A percentile compares a stretch with the other conserved stretches of the same genome.
Conservation (phyloP, 2,329 filamentous ascomycete genomes). For the Colletotrichum falcatum region DNA sequence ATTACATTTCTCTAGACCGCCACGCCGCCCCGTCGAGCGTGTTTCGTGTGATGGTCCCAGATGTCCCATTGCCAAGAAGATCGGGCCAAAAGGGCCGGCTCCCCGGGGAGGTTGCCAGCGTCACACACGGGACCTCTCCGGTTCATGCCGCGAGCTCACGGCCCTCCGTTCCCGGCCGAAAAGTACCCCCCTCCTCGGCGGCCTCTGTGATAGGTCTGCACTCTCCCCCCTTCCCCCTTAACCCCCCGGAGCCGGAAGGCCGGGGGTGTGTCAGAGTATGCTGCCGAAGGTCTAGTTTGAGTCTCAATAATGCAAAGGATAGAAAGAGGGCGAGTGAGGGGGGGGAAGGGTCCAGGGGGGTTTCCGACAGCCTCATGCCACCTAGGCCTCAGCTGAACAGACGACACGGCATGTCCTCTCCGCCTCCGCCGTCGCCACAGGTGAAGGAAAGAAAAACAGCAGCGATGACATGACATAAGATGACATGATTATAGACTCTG, state of each 20-base stretch:
- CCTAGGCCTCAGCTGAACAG: slow-evolving; percentile 18
- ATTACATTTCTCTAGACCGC: background rate
- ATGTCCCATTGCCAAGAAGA: background rate
- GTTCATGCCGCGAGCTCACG: slow-evolving; percentile 35
- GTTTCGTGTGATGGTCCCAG: background rate
- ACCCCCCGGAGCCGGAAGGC: no score
- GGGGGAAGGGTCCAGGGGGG: slow-evolving; percentile 1
- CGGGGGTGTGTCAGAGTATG: background rate
- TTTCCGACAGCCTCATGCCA: slow-evolving; percentile 15
- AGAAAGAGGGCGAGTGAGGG: background rate
- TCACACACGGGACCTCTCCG: slow-evolving; percentile 25
- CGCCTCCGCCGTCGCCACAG: background rate
- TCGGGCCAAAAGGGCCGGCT: background rate
- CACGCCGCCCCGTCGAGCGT: background rate
- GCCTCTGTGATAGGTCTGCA: slow-evolving; percentile 7
- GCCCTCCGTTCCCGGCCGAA: slow-evolving; percentile 17
- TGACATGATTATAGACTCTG: background rate
- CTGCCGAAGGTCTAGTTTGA: background rate
- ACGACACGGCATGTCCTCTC: slow-evolving; percentile 12
- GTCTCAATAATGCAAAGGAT: background rate
- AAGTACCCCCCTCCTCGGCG: no score
- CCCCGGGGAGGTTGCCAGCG: background rate
- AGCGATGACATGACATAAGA: no score
- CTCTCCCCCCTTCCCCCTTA: background rate
- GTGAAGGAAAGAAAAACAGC: background rate